Conservation (phyloP, 2,329 filamentous ascomycete species). For the Sclerotinia glacialis region DNA sequence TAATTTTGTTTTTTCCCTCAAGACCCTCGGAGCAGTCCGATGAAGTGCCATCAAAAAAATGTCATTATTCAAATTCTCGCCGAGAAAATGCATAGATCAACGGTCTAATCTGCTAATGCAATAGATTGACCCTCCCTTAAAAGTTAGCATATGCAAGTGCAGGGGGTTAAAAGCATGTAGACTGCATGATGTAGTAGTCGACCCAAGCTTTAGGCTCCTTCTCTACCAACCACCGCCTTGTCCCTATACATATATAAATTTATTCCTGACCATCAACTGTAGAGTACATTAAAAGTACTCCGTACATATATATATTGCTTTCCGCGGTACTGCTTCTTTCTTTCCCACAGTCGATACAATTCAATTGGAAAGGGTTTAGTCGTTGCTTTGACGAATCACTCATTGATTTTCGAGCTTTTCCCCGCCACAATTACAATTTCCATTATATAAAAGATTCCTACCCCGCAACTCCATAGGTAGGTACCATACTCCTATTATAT, state of each 20-base stretch:
- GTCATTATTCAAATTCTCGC: not conserved
- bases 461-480: conserved; percentile 14
- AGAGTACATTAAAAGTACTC: too few species aligned
- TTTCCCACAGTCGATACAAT: not conserved
- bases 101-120: not conserved
- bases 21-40: not conserved
- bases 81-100: not conserved
- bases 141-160: not conserved
- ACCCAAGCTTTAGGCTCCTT: not conserved
- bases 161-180: not conserved
- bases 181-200: too few species aligned
- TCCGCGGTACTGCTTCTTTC: not conserved
- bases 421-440: conserved; percentile 14
- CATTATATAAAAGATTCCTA: conserved; percentile 13
- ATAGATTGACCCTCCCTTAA: not conserved
- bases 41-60: not conserved
- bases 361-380: not conserved
- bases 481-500: not conserved
- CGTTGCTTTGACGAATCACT: not conserved
- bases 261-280: not conserved
- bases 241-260: too few species aligned
- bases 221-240: not conserved
- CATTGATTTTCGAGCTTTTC: not conserved
- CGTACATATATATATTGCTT: not conserved
- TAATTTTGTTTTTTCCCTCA: not conserved